Conservation (phyloP, 1,284 basidiomycete species). For the Ceratobasidium sp. region DNA sequence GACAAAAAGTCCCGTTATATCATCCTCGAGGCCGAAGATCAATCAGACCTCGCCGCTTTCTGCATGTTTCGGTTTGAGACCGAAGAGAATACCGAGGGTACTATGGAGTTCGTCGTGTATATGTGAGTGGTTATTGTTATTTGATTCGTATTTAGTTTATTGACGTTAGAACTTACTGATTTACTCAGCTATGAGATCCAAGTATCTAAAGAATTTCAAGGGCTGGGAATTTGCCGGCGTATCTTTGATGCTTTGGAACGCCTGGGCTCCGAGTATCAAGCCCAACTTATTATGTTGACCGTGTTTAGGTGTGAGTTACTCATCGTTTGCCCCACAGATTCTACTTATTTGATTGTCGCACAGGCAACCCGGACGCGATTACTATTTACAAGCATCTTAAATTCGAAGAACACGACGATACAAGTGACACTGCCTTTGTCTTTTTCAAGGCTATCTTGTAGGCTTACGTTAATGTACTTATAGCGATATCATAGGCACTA, state of each 20-base stretch:
- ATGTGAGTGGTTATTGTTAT: constrained; percentile 12
- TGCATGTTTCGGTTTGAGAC: constrained; percentile 41
- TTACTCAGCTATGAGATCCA: constrained; percentile 38
- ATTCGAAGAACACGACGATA: constrained; percentile 30
- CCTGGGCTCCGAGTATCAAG: constrained; percentile 22
- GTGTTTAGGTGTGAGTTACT: constrained; percentile 30
- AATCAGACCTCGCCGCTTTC: constrained; percentile 34
- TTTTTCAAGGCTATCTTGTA: constrained; percentile 30
- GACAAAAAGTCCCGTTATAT: constrained; percentile 27
- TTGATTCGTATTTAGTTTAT: neutral
- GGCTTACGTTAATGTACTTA: neutral
- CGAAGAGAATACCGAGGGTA: constrained; percentile 19
- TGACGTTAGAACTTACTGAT: neutral
- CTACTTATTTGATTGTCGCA: neutral
- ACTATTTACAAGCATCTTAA: constrained; percentile 29
- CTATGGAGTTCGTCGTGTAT: constrained; percentile 30
- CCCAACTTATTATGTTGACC: constrained; percentile 32
- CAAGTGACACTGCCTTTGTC: constrained; percentile 26
- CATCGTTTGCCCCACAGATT: too few species aligned
- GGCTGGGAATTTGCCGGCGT: constrained; percentile 26
- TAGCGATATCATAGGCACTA: constrained; percentile 21
- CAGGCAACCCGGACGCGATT: constrained; percentile 34
- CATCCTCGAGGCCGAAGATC: constrained; percentile 23
- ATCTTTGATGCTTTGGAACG: constrained; percentile 37
- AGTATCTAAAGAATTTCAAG: constrained; percentile 11